phyloP scores from a whole-genome alignment of 345 rosid species.

The Salix dunnii region DNA sequence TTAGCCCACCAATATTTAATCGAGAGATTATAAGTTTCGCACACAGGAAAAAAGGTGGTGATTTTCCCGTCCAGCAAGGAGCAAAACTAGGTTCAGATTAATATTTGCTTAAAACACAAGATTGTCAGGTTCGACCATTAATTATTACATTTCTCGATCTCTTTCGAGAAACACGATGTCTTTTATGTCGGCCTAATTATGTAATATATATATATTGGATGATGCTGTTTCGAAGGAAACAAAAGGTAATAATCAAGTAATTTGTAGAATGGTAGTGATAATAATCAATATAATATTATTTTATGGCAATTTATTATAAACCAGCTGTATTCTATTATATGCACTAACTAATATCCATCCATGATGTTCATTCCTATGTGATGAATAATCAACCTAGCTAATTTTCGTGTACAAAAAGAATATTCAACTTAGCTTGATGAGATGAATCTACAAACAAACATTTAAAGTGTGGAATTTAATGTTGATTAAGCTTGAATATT shows the following conservation, averaged over 20 bases:
- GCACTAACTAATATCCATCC: not conserved
- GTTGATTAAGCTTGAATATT: too few species aligned
- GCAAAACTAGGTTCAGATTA: not conserved
- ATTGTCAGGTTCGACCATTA: not conserved
- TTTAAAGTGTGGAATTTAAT: too few species aligned
- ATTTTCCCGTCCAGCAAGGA: not conserved
- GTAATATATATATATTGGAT: not conserved
- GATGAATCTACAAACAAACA: not conserved
- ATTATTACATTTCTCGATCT: too few species aligned
- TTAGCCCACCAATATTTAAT: too few species aligned
- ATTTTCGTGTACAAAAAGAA: too few species aligned
- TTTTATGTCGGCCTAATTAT: not conserved
- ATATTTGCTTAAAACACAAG: too few species aligned
- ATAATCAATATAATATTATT: too few species aligned
- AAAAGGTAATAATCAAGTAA: constrained; percentile 1
- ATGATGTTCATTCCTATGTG: too few species aligned
- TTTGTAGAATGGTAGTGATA: not conserved
- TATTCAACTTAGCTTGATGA: not conserved
- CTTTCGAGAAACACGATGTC: not conserved
- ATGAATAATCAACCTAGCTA: not conserved
- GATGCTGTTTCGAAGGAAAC: not conserved
- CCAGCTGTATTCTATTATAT: not conserved
- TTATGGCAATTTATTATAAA: not conserved
- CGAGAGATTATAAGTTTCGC: too few species aligned
- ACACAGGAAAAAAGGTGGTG: not conserved